Base-by-base conservation (phyloP, 768 basidiomycete species). In the Mrakia gelida region DNA sequence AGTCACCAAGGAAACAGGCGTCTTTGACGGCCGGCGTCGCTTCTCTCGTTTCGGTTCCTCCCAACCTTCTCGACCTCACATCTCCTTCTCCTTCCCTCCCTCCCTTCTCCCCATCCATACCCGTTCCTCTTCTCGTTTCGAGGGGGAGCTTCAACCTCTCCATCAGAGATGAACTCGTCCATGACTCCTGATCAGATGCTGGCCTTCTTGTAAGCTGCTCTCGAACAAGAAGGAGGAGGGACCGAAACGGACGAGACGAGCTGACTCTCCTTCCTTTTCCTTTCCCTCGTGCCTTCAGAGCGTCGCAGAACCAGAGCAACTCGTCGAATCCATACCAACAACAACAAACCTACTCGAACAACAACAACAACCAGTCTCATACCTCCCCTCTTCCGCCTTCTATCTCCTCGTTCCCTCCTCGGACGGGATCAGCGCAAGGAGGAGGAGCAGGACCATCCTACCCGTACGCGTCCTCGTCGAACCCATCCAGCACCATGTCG, bases 321-420 rank as follows among this genome's bases (percentile, higher is more conserved):
- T 15, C 67, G n/a, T 70, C 41, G 21, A 41, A 41, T 30, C 38
- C 26, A 15, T 70, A 70, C 9, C 67, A 70, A 38, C 67, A 70
- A 23, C 67, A 70, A 18, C 34, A 70, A 11, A 18, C 41, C 11
- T 34, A 70, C 32, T 52, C 49, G 4, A 26, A 26, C 38, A 70
- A 70, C 67, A 26, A 70, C 67, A 34, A 41, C 54, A 59, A 59
- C 54, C 73, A 73, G 26, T 16, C 32, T 30, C 61, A 41, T 15
- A 34, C 52, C 2, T 59, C 61, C 23, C 32, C 73, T 34, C 54
- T 73, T 7, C 52, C 52, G 4, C 73, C 61, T 15, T 59, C 61
- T 10, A 3, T 30, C 3, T n/a, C 61, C 18, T 54, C 71, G 30
- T 73, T 73, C 32, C 34, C 28, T 28, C n/a, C 28, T 11, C 32